Evolutionary conservation across 768 basidiomycete genomes (phyloP), one percentile per base, ranked within the genome.

Genomic region (Kwoniella europaea): DNA sequence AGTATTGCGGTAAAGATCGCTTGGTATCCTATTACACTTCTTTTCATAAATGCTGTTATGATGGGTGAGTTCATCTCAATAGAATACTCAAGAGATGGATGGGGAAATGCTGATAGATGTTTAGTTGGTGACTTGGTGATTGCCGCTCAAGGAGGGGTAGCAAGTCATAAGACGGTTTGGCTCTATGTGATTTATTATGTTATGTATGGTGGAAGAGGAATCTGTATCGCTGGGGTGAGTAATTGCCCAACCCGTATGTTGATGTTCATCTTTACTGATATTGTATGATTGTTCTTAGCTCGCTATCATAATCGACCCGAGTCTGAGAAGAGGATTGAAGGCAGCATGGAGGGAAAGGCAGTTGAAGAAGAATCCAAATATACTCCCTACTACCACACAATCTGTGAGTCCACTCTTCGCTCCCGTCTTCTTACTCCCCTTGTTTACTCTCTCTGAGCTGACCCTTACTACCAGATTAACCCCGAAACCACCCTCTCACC

Each of bases 121-220:
- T 12, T 20, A 69, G 71, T 68, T 43, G 74, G 71, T 6, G 76
- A 77, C 61, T 43, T 77, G 54, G 50, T 61, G 46, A 64, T 77
- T 10, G 68, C 76, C 10, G 44, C 24, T 16, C 22, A 20, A 5
- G 76, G 74, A 4, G 74, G 72, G 2, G 63, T 72, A 15, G n/a
- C 54, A 10, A 60, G 58, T 5, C 18, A 54, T 3, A 43, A 61
- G 41, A 58, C 55, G 22, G 46, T 20, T 44, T 66, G 46, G 35
- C 63, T 77, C 1, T 77, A 75, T 44, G 68, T 62, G 57, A 55
- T 77, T 15, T 75, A 74, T 55, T 65, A 73, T 22, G 68, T 75
- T 44, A 46, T 77, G 16, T 78, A 75, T 50, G 76, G 74, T 41
- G 72, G 70, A 4, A 52, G 76, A 59, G 76, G 76, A 7, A 74